phyloP scores from a whole-genome alignment of 2,329 filamentous ascomycete species.

The Aspergillus sp. region DNA sequence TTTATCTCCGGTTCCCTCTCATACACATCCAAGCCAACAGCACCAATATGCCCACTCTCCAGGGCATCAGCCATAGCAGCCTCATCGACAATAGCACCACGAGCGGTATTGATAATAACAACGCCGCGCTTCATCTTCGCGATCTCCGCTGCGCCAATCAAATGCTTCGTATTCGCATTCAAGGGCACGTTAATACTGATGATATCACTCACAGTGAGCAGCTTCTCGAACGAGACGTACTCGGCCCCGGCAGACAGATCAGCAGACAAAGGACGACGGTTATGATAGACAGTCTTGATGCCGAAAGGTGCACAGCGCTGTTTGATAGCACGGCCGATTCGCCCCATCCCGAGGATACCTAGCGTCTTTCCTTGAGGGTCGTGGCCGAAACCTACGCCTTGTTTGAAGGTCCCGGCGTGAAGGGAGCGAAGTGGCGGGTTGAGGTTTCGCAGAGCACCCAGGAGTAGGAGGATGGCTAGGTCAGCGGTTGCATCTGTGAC shows the following conservation, averaged over 20 bases:
- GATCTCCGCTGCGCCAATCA: neutral
- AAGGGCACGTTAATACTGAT: neutral
- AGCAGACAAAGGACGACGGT: neutral
- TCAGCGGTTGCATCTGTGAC: slow-evolving; percentile 78
- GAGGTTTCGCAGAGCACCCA: slow-evolving; percentile 67
- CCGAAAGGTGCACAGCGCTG: neutral
- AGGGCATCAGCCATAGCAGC: neutral
- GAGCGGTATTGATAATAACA: slow-evolving; percentile 39
- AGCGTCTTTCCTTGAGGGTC: neutral
- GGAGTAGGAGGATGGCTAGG: slow-evolving; percentile 69
- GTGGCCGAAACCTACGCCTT: neutral
- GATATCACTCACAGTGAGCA: neutral
- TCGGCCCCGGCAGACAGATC: neutral
- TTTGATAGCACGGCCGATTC: neutral
- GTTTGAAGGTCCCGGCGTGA: neutral
- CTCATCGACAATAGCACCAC: slow-evolving; percentile 30
- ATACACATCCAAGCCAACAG: slow-evolving; percentile 14
- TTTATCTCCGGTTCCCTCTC: slow-evolving; percentile 14
- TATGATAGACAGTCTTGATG: neutral
- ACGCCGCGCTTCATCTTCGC: slow-evolving; percentile 37
- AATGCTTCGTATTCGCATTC: neutral
- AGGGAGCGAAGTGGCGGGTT: neutral
- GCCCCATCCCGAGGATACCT: neutral
- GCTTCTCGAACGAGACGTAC: neutral
- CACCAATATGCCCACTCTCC: slow-evolving; percentile 1